Evolutionary conservation across 495 filamentous ascomycete species (phyloP).

Genomic region (Hypoxylon trugodes): DNA sequence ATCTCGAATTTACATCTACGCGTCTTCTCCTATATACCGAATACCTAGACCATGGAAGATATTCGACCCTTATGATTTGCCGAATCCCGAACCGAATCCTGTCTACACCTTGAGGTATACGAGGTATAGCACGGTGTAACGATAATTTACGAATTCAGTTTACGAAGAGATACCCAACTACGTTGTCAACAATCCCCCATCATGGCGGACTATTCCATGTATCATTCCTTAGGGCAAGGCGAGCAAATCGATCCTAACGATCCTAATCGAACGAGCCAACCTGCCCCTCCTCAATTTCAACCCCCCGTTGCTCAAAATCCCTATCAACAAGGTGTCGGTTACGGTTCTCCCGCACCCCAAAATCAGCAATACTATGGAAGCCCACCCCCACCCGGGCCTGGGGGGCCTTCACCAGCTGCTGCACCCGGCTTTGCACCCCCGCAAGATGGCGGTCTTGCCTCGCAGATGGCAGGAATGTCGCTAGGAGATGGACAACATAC

Average conservation of each 20-base stretch:
- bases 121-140: constrained; percentile 2
- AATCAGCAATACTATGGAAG: constrained; percentile 49
- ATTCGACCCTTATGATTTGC: constrained; percentile 29
- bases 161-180: constrained; percentile 2
- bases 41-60: constrained; percentile 30
- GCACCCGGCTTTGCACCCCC: constrained; percentile 49
- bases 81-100: constrained; percentile 15
- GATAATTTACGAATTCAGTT: not conserved
- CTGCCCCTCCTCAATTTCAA: constrained; percentile 65
- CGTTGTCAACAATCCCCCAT: constrained; percentile 5
- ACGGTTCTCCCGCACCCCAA: constrained; percentile 49
- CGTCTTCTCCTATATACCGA: constrained; percentile 16
- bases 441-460: constrained; percentile 68
- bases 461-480: constrained; percentile 87
- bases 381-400: constrained; percentile 43
- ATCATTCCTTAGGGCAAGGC: constrained; percentile 74
- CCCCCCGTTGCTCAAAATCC: constrained; percentile 58
- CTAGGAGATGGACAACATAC: constrained; percentile 65
- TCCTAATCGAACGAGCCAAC: constrained; percentile 64
- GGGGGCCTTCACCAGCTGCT: constrained; percentile 45
- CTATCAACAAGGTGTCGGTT: constrained; percentile 69
- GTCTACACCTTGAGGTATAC: constrained; percentile 6
- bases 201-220: constrained; percentile 82
- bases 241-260: constrained; percentile 69
- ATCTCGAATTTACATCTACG: not conserved